Percentiles rank a stretch among this genome's conserved stretches.
Conservation (phyloP, 2,329 filamentous ascomycete genomes). For the Ophiostoma pallidulum region DNA sequence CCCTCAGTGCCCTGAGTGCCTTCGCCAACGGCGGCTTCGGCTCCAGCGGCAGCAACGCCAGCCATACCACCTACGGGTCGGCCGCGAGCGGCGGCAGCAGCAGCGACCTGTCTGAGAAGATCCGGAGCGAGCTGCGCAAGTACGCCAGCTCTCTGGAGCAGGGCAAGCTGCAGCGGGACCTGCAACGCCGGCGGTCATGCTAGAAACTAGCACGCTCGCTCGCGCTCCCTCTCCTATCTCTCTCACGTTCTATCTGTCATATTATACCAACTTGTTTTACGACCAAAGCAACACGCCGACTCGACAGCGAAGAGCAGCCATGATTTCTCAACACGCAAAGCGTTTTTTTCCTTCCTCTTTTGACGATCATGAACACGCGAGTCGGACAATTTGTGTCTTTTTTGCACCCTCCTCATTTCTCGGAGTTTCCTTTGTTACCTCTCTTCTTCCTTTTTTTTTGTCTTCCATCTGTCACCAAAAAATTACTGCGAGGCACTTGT, state of each 20-base stretch:
- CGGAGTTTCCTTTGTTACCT: background rate
- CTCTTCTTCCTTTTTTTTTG: background rate
- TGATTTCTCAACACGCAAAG: too few relatives aligned
- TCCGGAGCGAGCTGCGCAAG: constrained; percentile 68
- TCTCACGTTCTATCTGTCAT: background rate
- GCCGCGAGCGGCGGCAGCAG: constrained; percentile 34
- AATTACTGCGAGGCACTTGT: background rate
- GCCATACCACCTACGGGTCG: constrained; percentile 20
- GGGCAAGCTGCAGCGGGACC: constrained; percentile 54
- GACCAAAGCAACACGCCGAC: background rate
- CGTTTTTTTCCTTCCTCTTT: too few relatives aligned
- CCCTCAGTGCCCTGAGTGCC: constrained; percentile 12
- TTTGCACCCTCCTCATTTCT: background rate
- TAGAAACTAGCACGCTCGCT: constrained; percentile 25
- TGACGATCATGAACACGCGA: constrained; percentile 1
- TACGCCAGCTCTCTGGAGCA: constrained; percentile 89
- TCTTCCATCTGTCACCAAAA: too few relatives aligned
- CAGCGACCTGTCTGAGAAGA: constrained; percentile 60
- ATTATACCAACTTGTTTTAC: background rate
- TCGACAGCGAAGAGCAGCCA: too few relatives aligned
- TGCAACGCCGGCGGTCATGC: constrained; percentile 47
- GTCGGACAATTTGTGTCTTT: background rate
- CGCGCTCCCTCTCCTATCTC: background rate
- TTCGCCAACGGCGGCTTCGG: constrained; percentile 15
- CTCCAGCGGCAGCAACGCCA: background rate